Percentiles rank a stretch among this genome's conserved stretches.
These are phyloP conservation scores for Microbotryum silenes-acaulis DNA, from an alignment of 1,284 basidiomycete genomes.

Conservation along the genomic window DNA sequence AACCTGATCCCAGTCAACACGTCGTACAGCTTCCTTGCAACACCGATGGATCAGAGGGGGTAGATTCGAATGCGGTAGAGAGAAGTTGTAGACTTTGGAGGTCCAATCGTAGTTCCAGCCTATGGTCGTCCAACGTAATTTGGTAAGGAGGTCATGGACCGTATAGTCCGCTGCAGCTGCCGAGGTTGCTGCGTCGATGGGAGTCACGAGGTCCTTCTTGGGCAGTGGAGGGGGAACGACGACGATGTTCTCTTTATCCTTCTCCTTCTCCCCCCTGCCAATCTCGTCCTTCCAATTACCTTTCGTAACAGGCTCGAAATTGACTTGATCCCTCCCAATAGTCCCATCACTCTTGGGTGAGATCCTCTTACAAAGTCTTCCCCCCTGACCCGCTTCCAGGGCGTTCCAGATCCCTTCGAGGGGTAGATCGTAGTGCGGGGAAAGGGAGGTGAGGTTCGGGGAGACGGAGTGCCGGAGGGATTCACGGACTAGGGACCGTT, in stretches of 20 bases:
- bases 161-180: background rate
- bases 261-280: background rate
- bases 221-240: too few relatives aligned
- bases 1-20: conserved; percentile 61
- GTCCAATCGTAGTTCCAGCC: conserved; percentile 85
- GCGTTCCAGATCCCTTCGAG: conserved; percentile 62
- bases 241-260: background rate
- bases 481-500: conserved; percentile 60
- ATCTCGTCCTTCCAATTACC: conserved; percentile 1
- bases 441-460: conserved; percentile 79
- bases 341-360: background rate
- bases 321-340: background rate
- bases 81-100: conserved; percentile 81
- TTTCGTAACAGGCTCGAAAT: conserved; percentile 4
- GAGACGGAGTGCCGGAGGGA: conserved; percentile 59
- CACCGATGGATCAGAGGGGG: conserved; percentile 51
- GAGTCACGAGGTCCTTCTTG: background rate
- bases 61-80: conserved; percentile 56
- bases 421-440: conserved; percentile 72
- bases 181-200: too few relatives aligned
- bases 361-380: background rate
- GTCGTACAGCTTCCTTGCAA: conserved; percentile 56
- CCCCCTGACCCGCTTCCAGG: background rate
- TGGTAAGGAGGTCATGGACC: conserved; percentile 21
- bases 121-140: conserved; percentile 80